Evolutionary conservation across 202 grass and related monocot genomes (phyloP), one percentile per base, ranked within the genome.

Genomic region (Setaria italica): DNA sequence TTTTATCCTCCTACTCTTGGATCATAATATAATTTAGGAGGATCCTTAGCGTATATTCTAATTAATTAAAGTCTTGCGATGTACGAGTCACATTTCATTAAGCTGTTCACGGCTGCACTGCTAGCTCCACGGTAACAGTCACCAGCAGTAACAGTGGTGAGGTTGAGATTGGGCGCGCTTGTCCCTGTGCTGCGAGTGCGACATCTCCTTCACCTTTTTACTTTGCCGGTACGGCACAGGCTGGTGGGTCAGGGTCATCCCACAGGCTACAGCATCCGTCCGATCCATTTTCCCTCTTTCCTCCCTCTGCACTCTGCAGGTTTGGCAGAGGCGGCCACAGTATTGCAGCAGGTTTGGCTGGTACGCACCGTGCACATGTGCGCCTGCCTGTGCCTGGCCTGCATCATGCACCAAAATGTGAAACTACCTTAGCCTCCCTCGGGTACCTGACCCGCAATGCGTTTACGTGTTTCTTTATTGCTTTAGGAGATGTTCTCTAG

Each of bases 291-390:
- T 25, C 25, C 25, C 4, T 8, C 34, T 9, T 62, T 2, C 63
- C 33, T 37, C 63, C 15, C 14, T 66, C 63, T 17, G 13, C 63
- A 7, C 25, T 25, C 25, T 25, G 25, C 25, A 25, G 6, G 53
- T 55, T 55, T 19, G 6, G 53, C 12, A 2, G 5, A 1, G 16
- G 2, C 37, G 16, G 0, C 54, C 1, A 56, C 54, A 56, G 54
- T 56, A 6, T 11, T n/a, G 17, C 20, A 19, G 41, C 53, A 69
- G 78, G 49, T 70, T 67, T 60, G 80, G 25, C 8, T 73, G 69
- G 80, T 74, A 73, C 43, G 39, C 17, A 50, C 68, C 67, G 45
- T 20, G 69, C 70, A 83, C 56, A 83, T 74, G 39, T 6, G 81
- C 56, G 39, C 67, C 66, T 69, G 66, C 66, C 66, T 68, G 16